Evolutionary conservation across 2,329 filamentous ascomycete genomes (phyloP), one percentile per base, ranked within the genome.

Genomic region (Kalaharituber pfeilii): DNA sequence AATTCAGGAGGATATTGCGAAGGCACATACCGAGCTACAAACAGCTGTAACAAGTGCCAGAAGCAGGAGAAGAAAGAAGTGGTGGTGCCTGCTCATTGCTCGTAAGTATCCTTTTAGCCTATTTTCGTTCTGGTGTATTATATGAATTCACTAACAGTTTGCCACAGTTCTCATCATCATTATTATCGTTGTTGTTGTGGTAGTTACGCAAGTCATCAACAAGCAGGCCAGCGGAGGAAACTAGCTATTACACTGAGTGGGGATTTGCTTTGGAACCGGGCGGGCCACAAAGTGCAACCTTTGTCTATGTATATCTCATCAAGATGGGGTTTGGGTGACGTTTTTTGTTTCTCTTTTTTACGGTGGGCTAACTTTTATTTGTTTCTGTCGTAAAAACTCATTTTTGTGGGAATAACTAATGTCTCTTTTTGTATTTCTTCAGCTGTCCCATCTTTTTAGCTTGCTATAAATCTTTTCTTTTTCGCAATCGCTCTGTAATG

Each of bases 1-100:
- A 65, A 84, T 91, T 36, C 79, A 84, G 50, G 80, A 83, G 55
- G 85, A 96, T 68, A 77, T 95, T 49, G 79, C 82, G 65, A 83
- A 91, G 67, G 84, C 78, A 61, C 86, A 84, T 68, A 71, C 73
- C 57, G 76, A 89, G 62, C 77, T 89, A 57, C 74, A 75, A 61
- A 73, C 78, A 65, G 84, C 80, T 56, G 84, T 82, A 62, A 73
- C 76, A 59, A 76, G 76, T 63, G 84, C 83, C 50, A 73, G 76
- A 60, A 75, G 78, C 62, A 75, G 77, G 62, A 76, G 83, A 63
- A 84, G 80, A 72, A 76, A 86, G 69, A 89, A 89, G 74, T 88
- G 85, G 84, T 86, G 78, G 76, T 85, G 81, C 65, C 71, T 84
- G 57, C 69, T 79, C 57, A 72, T 87, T 47, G 64, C 56, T 49